phyloP scores from a whole-genome alignment of 768 basidiomycete genomes.

The Leccinellum rugosiceps region DNA sequence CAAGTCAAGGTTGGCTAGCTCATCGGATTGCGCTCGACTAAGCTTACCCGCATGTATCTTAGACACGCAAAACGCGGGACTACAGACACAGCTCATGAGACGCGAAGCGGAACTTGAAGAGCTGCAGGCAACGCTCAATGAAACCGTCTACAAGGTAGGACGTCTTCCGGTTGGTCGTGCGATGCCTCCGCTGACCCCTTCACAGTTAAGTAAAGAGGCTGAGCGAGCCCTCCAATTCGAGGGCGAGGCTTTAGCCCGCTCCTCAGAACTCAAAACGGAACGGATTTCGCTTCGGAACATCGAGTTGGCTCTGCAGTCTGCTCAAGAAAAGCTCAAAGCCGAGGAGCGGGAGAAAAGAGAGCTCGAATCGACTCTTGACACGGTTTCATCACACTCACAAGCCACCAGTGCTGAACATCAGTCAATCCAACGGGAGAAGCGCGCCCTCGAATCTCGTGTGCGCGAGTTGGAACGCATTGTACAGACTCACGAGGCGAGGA shows the following conservation, averaged over 20 bases:
- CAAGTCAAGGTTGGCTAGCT: conserved; percentile 34
- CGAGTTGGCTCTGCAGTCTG: conserved; percentile 44
- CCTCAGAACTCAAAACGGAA: conserved; percentile 58
- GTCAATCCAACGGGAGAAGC: conserved; percentile 59
- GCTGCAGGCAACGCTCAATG: conserved; percentile 31
- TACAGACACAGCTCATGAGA: conserved; percentile 34
- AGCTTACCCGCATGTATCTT: conserved; percentile 4
- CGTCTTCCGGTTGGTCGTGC: not conserved
- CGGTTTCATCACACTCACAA: conserved; percentile 52
- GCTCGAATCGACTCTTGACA: conserved; percentile 54
- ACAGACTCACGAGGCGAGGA: conserved; percentile 35
- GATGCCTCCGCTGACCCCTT: conserved; percentile 5
- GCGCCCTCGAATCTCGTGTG: conserved; percentile 51
- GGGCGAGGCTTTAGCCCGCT: conserved; percentile 42
- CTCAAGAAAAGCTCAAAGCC: conserved; percentile 49
- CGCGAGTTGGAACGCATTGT: conserved; percentile 52
- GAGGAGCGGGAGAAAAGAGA: conserved; percentile 50
- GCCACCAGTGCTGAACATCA: conserved; percentile 38
- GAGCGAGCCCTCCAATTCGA: conserved; percentile 56
- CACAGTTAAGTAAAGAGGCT: conserved; percentile 55
- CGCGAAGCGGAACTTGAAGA: conserved; percentile 37
- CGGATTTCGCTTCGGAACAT: conserved; percentile 50
- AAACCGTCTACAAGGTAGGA: conserved; percentile 37
- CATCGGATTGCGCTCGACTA: not conserved
- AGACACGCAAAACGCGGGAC: conserved; percentile 37